phyloP scores from a whole-genome alignment of 805 yeast species.

The Metschnikowia picachoensis region DNA sequence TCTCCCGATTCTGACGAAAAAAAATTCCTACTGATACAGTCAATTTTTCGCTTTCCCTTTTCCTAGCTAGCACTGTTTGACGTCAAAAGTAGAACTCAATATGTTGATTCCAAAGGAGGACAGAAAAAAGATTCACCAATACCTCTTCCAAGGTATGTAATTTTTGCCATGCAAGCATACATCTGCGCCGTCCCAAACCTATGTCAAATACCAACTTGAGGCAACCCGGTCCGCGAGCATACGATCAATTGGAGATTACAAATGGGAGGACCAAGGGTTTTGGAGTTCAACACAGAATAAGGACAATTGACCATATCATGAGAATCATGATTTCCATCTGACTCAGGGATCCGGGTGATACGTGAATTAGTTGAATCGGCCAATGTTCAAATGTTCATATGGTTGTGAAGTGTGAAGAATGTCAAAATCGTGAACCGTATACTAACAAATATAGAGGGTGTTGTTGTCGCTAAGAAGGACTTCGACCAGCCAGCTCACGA shows the following conservation, averaged over 20 bases:
- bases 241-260: too few relatives aligned
- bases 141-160: conserved; percentile 95
- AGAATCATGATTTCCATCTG: too few relatives aligned
- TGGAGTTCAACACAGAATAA: too few relatives aligned
- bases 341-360: too few relatives aligned
- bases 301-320: too few relatives aligned
- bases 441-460: conserved; percentile 74
- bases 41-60: conserved; percentile 14
- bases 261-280: too few relatives aligned
- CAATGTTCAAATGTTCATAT: too few relatives aligned
- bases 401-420: too few relatives aligned
- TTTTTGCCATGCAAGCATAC: not conserved
- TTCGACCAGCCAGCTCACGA: conserved; percentile 97
- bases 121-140: conserved; percentile 98
- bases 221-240: too few relatives aligned
- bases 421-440: not conserved
- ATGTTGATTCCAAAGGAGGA: conserved; percentile 99
- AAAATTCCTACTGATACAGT: conserved; percentile 14
- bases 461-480: conserved; percentile 99
- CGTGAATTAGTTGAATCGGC: too few relatives aligned
- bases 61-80: conserved; percentile 16
- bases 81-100: conserved; percentile 23
- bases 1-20: conserved; percentile 16
- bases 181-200: not conserved
- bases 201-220: not conserved